Evolutionary conservation across 805 yeast genomes (phyloP).

Genomic region (Wickerhamiella azymoides): DNA sequence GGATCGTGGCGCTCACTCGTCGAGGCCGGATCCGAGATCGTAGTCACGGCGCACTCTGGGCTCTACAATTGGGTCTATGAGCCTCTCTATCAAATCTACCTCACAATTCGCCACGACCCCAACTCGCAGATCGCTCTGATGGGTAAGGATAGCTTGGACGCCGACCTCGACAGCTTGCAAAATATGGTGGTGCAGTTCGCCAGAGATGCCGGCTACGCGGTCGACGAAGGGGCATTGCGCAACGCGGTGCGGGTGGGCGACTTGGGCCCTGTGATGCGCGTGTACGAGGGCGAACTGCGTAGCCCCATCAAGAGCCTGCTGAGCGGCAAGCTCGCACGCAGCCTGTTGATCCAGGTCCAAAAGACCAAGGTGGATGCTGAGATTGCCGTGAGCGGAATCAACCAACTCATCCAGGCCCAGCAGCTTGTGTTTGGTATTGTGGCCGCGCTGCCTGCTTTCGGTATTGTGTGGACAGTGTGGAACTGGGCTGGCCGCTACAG

Average conservation of each 20-base stretch:
- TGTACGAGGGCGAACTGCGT: slow-evolving; percentile 64
- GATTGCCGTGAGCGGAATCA: slow-evolving; percentile 80
- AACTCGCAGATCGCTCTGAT: slow-evolving; percentile 58
- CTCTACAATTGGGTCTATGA: slow-evolving; percentile 70
- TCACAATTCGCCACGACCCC: slow-evolving; percentile 77
- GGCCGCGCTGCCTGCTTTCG: slow-evolving; percentile 60
- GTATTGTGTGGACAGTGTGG: slow-evolving; percentile 32
- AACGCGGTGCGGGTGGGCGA: slow-evolving; percentile 50
- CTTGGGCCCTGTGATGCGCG: slow-evolving; percentile 60
- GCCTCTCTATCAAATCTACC: slow-evolving; percentile 58
- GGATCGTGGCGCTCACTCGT: slow-evolving; percentile 39
- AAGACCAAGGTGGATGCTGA: slow-evolving; percentile 93
- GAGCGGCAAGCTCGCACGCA: slow-evolving; percentile 58
- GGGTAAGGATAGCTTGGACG: slow-evolving; percentile 60
- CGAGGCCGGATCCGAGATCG: slow-evolving; percentile 42
- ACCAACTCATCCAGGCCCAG: slow-evolving; percentile 75
- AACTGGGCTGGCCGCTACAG: neutral
- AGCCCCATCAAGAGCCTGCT: slow-evolving; percentile 51
- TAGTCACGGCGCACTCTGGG: slow-evolving; percentile 55
- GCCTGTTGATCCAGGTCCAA: slow-evolving; percentile 81
- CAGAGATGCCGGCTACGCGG: slow-evolving; percentile 23
- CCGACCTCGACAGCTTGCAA: slow-evolving; percentile 70
- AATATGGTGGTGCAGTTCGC: slow-evolving; percentile 76
- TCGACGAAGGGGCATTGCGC: slow-evolving; percentile 12
- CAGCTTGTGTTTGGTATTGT: slow-evolving; percentile 87